Evolutionary conservation across 306 rosid species (phyloP).

Genomic region (Argentina anserina): DNA sequence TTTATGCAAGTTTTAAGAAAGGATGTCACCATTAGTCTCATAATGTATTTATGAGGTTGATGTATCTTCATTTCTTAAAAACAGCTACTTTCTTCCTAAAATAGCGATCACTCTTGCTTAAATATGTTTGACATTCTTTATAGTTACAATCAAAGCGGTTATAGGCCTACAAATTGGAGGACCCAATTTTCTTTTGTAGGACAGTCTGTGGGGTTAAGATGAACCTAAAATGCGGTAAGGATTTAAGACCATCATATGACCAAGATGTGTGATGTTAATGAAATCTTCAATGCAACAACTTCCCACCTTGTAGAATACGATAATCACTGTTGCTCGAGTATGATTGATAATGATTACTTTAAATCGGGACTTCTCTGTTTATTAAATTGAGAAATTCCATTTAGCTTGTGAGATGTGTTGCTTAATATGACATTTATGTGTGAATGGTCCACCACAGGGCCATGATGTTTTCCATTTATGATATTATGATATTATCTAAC

Average conservation of each 20-base stretch:
- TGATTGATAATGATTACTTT: background rate
- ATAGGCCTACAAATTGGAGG: background rate
- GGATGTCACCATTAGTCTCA: background rate
- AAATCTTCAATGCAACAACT: constrained; percentile 30
- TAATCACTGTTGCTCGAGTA: background rate
- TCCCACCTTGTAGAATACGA: background rate
- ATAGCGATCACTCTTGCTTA: background rate
- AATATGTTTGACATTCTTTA: background rate
- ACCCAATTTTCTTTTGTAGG: background rate
- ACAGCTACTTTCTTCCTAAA: constrained; percentile 33
- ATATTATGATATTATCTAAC: no score
- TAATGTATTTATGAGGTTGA: background rate
- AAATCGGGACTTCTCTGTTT: background rate
- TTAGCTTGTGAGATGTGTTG: background rate
- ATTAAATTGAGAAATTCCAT: background rate
- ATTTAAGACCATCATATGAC: background rate
- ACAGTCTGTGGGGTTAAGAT: background rate
- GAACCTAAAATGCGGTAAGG: background rate
- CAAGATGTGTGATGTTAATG: background rate
- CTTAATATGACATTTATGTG: background rate
- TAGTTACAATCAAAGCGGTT: background rate
- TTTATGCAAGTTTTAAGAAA: background rate
- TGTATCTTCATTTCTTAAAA: background rate
- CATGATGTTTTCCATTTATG: background rate
- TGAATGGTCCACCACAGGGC: background rate